Conservation (phyloP, 2,329 filamentous ascomycete species). For the Pleurostoma richardsiae region DNA sequence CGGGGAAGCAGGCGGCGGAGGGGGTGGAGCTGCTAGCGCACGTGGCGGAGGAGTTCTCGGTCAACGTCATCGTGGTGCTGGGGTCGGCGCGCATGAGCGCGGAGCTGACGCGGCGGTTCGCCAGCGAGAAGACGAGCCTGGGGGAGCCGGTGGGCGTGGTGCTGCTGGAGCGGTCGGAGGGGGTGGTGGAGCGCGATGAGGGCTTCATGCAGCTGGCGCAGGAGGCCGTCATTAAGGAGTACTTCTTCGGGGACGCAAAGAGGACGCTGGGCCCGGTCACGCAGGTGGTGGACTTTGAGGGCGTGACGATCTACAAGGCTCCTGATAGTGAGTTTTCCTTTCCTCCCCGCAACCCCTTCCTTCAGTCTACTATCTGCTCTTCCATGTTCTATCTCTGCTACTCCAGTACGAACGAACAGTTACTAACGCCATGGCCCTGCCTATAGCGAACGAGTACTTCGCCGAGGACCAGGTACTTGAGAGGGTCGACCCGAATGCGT, state of each 20-base stretch:
- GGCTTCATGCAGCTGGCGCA: constrained; percentile 67
- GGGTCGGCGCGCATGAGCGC: constrained; percentile 73
- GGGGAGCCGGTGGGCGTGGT: constrained; percentile 72
- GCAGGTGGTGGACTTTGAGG: constrained; percentile 74
- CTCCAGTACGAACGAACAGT: constrained; percentile 1
- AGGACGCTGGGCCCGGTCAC: constrained; percentile 82
- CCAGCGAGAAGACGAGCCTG: constrained; percentile 44
- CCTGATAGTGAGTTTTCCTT: constrained; percentile 45
- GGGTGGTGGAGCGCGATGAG: constrained; percentile 72
- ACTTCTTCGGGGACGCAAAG: constrained; percentile 84
- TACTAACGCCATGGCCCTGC: not conserved
- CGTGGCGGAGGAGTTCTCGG: constrained; percentile 58
- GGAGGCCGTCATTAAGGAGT: constrained; percentile 78
- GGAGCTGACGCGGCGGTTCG: constrained; percentile 68
- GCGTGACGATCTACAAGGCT: constrained; percentile 68
- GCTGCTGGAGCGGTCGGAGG: constrained; percentile 77
- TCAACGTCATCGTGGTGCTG: constrained; percentile 77
- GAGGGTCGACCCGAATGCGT: constrained; percentile 57
- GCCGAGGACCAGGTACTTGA: constrained; percentile 43
- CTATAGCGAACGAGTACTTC: constrained; percentile 19
- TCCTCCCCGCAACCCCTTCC: constrained; percentile 1
- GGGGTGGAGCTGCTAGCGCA: constrained; percentile 77
- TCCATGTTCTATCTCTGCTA: not conserved
- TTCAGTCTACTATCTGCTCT: constrained; percentile 1
- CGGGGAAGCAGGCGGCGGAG: constrained; percentile 43